phyloP scores from a whole-genome alignment of 306 rosid genomes.

The Cucurbita moschata region DNA sequence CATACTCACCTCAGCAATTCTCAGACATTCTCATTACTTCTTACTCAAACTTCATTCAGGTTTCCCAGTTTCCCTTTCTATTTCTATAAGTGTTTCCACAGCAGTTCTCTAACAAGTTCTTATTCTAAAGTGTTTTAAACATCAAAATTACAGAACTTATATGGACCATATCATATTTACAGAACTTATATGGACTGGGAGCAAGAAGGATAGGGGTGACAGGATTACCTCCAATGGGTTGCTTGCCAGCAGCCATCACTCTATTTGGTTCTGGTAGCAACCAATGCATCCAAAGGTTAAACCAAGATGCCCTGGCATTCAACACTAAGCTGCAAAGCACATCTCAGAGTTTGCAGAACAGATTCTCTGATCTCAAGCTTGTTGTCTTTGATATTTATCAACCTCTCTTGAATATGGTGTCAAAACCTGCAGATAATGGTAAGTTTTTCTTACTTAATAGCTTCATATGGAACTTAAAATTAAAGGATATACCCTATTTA shows the following conservation, averaged over 20 bases:
- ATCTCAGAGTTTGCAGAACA: constrained; percentile 27
- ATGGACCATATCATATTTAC: constrained; percentile 17
- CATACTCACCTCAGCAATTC: constrained; percentile 30
- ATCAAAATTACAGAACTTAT: constrained; percentile 27
- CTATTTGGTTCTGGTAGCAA: constrained; percentile 43
- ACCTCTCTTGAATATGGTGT: constrained; percentile 35
- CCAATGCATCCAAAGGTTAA: constrained; percentile 30
- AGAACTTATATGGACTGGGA: constrained; percentile 41
- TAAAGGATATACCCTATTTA: background rate
- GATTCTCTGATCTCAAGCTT: constrained; percentile 30
- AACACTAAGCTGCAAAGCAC: constrained; percentile 36
- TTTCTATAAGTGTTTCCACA: too few species aligned
- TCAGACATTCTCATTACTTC: constrained; percentile 33
- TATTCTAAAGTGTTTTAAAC: background rate
- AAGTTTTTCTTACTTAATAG: background rate
- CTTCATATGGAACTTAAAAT: background rate
- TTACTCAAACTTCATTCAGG: constrained; percentile 40
- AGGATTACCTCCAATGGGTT: constrained; percentile 39
- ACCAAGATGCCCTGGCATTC: constrained; percentile 37
- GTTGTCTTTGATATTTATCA: constrained; percentile 36
- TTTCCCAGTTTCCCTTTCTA: background rate
- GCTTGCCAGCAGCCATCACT: constrained; percentile 41
- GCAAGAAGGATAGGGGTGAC: constrained; percentile 42
- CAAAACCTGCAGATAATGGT: constrained; percentile 29
- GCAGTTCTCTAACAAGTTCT: background rate